Conservation (phyloP, 768 basidiomycete genomes). For the Rhodocollybia butyracea region DNA sequence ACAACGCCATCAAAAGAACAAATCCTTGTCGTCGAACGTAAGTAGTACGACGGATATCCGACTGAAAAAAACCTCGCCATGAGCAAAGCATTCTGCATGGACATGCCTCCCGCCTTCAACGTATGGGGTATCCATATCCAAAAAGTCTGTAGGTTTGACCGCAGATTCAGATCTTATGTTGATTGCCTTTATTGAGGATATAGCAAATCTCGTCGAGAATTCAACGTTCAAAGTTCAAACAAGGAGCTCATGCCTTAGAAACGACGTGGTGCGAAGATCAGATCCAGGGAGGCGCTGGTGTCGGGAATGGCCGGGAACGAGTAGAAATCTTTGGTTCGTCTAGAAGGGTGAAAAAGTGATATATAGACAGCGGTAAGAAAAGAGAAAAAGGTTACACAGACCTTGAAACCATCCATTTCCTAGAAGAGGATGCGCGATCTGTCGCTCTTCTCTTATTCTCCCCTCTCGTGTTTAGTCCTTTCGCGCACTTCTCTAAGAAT, state of each 20-base stretch:
- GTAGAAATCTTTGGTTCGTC: conserved; percentile 41
- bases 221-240: conserved; percentile 94
- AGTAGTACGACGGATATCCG: conserved; percentile 23
- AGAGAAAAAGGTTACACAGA: conserved; percentile 29
- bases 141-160: conserved; percentile 82
- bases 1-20: conserved; percentile 78
- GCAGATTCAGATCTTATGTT: conserved; percentile 91
- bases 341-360: conserved; percentile 4
- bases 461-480: conserved; percentile 53
- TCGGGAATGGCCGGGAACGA: conserved; percentile 87
- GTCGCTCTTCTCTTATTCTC: conserved; percentile 57
- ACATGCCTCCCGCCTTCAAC: conserved; percentile 51
- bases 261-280: conserved; percentile 75
- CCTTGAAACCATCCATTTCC: conserved; percentile 87
- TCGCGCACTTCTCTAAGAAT: conserved; percentile 40
- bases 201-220: conserved; percentile 86
- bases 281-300: conserved; percentile 73
- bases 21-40: conserved; percentile 81
- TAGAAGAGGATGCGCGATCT: conserved; percentile 64
- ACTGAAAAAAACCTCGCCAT: conserved; percentile 56
- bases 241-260: conserved; percentile 79
- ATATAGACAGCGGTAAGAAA: neutral
- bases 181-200: conserved; percentile 88
- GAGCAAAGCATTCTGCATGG: conserved; percentile 92
- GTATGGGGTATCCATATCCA: conserved; percentile 72